Percentiles rank a stretch among this genome's conserved stretches.
These are phyloP conservation scores for Geum urbanum DNA, from an alignment of 306 rosid genomes.

Conservation along the genomic window DNA sequence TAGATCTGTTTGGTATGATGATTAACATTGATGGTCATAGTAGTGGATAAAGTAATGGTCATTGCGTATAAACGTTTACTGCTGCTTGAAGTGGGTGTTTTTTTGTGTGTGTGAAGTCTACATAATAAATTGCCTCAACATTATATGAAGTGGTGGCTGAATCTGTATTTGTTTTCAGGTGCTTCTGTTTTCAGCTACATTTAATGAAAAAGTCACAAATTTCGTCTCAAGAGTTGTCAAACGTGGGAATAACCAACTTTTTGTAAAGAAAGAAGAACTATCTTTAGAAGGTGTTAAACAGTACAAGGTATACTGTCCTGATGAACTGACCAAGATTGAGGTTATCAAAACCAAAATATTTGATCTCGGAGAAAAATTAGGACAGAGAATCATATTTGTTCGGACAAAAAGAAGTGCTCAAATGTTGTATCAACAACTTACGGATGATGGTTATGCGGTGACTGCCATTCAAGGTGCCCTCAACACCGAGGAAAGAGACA, in stretches of 20 bases:
- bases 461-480: slow-evolving; percentile 73
- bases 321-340: slow-evolving; percentile 56
- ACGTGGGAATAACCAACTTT: slow-evolving; percentile 67
- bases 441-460: slow-evolving; percentile 62
- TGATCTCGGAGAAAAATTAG: slow-evolving; percentile 79
- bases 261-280: slow-evolving; percentile 79
- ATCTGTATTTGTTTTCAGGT: slow-evolving; percentile 41
- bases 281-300: slow-evolving; percentile 82
- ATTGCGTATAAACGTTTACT: not conserved
- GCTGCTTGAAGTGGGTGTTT: not conserved
- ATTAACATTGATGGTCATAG: not conserved
- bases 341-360: slow-evolving; percentile 63
- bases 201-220: slow-evolving; percentile 69
- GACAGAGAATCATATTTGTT: slow-evolving; percentile 84
- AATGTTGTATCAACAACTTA: slow-evolving; percentile 53
- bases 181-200: slow-evolving; percentile 89
- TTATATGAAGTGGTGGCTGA: not conserved
- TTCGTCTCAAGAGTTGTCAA: slow-evolving; percentile 61
- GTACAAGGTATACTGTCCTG: slow-evolving; percentile 65
- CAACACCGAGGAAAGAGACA: slow-evolving; percentile 60
- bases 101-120: not conserved
- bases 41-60: not conserved
- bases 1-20: not conserved
- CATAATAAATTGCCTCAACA: not conserved
- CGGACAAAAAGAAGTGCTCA: slow-evolving; percentile 63